Percentiles rank a stretch among this genome's conserved stretches.
Evolutionary conservation across 2,329 filamentous ascomycete species (phyloP).

Genomic region (Beauveria scarabaeidicola): DNA sequence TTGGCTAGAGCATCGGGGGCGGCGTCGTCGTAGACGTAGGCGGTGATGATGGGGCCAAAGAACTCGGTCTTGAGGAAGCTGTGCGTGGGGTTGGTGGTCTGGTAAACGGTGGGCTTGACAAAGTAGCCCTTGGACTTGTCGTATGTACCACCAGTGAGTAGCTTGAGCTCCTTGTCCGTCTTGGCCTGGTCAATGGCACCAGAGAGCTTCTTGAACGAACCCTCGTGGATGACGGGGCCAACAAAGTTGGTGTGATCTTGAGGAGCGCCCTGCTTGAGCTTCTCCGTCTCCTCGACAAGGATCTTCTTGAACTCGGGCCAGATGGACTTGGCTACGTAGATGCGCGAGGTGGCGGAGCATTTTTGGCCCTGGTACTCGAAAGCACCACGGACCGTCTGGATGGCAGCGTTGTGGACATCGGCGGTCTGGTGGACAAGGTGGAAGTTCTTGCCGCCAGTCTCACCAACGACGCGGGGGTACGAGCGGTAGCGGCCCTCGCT

Average conservation of each 20-base stretch:
- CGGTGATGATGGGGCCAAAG: constrained; percentile 68
- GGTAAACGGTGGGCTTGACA: constrained; percentile 76
- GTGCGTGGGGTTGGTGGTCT: constrained; percentile 64
- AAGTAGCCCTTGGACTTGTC: constrained; percentile 74
- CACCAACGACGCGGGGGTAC: constrained; percentile 83
- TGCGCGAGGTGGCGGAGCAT: constrained; percentile 75
- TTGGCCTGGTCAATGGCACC: constrained; percentile 74
- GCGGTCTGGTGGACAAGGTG: constrained; percentile 72
- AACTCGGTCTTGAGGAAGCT: constrained; percentile 69
- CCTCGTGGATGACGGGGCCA: constrained; percentile 77
- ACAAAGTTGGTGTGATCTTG: constrained; percentile 69
- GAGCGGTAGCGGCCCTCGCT: constrained; percentile 73
- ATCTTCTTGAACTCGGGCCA: constrained; percentile 64
- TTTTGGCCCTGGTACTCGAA: constrained; percentile 92
- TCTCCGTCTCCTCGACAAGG: constrained; percentile 59
- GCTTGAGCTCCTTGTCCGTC: constrained; percentile 60
- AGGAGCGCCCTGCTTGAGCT: constrained; percentile 63
- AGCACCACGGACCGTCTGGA: constrained; percentile 76
- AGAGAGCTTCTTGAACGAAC: constrained; percentile 71
- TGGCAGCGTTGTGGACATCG: constrained; percentile 67
- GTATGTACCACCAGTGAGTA: constrained; percentile 68
- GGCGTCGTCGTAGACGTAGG: constrained; percentile 71
- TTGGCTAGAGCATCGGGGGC: constrained; percentile 47
- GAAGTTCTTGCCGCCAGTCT: constrained; percentile 93
- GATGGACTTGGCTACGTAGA: constrained; percentile 67